A percentile compares a stretch with the other conserved stretches of the same genome.
Evolutionary conservation across 192 early-diverging fungal species (phyloP).

Genomic region (Coemansia sp.): DNA sequence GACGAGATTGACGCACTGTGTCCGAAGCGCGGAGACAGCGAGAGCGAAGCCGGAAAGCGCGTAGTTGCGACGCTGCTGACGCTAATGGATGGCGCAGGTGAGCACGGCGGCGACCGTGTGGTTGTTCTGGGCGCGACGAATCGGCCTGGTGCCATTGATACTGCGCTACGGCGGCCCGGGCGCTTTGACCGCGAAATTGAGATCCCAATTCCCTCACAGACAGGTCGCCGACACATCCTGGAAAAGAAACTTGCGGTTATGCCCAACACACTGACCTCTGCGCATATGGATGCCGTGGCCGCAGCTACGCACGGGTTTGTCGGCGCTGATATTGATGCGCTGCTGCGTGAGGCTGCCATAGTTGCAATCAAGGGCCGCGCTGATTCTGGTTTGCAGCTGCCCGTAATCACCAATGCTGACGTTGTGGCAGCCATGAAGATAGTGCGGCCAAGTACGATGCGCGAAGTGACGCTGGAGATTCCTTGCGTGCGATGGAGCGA

Average conservation of each 20-base stretch:
- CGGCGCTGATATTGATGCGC: slow-evolving; percentile 92
- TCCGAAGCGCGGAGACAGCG: slow-evolving; percentile 81
- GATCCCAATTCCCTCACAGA: slow-evolving; percentile 81
- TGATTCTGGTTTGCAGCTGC: neutral
- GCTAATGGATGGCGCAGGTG: slow-evolving; percentile 79
- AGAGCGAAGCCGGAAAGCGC: slow-evolving; percentile 85
- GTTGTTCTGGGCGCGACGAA: slow-evolving; percentile 94
- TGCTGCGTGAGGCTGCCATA: slow-evolving; percentile 85
- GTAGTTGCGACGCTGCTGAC: slow-evolving; percentile 93
- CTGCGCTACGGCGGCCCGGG: slow-evolving; percentile 88
- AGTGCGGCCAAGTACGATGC: slow-evolving; percentile 48
- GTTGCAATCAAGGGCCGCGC: slow-evolving; percentile 63
- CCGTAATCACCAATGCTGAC: slow-evolving; percentile 5
- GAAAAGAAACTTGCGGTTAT: slow-evolving; percentile 62
- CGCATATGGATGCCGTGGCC: slow-evolving; percentile 63
- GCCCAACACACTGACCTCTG: slow-evolving; percentile 65
- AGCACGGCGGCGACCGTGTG: slow-evolving; percentile 20
- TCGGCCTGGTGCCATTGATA: slow-evolving; percentile 82
- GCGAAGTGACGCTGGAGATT: slow-evolving; percentile 78
- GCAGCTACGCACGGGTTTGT: slow-evolving; percentile 87
- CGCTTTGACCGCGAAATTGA: slow-evolving; percentile 96
- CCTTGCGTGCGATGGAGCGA: slow-evolving; percentile 91
- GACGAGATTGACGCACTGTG: slow-evolving; percentile 94
- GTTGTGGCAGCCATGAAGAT: slow-evolving; percentile 9
- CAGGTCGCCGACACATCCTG: slow-evolving; percentile 73